A percentile compares a stretch with the other conserved stretches of the same genome.
Evolutionary conservation across 345 rosid genomes (phyloP).

Genomic region (Barbarea vulgaris): DNA sequence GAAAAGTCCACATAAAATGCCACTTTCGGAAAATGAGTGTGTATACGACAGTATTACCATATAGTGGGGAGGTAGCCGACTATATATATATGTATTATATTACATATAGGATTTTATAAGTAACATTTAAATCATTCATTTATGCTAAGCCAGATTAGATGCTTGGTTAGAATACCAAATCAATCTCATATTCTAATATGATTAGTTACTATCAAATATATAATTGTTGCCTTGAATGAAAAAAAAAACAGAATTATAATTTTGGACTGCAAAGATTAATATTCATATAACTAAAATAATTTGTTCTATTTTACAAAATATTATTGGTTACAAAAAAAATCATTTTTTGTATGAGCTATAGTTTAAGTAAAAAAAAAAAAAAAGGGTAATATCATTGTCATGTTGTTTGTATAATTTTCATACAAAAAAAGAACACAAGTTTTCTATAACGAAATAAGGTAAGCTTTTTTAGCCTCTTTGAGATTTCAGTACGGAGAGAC

Average conservation of each 20-base stretch:
- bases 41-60: not conserved
- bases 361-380: too few species aligned
- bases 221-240: not conserved
- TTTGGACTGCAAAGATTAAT: not conserved
- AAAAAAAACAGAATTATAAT: too few species aligned
- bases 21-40: constrained; percentile 30
- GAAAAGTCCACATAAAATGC: constrained; percentile 34
- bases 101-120: not conserved
- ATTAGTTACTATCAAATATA: not conserved
- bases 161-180: not conserved
- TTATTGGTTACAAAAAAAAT: not conserved
- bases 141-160: not conserved
- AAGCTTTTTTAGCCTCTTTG: not conserved
- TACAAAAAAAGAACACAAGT: not conserved
- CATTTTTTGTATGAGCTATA: not conserved
- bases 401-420: not conserved
- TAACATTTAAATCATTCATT: not conserved
- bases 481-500: not conserved
- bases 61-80: constrained; percentile 46
- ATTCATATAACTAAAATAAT: not conserved
- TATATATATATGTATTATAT: not conserved
- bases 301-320: not conserved
- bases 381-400: not conserved
- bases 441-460: not conserved
- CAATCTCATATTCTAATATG: not conserved